A percentile compares a stretch with the other conserved stretches of the same genome.
phyloP scores from a whole-genome alignment of 1,284 basidiomycete species.

The Marasmius sp. region DNA sequence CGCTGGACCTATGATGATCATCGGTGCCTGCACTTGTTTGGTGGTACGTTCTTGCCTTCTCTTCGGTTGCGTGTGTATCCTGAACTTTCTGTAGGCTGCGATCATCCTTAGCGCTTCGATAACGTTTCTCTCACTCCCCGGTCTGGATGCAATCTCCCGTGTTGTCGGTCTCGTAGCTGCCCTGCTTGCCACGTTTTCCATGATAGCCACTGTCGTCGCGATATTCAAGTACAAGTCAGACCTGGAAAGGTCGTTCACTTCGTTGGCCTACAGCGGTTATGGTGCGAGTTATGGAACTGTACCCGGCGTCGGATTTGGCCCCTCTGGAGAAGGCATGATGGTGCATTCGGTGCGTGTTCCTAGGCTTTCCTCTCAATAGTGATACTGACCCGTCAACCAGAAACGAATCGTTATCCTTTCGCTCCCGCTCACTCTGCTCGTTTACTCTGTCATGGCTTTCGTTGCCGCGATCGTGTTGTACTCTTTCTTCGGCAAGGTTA shows the following conservation, averaged over 20 bases:
- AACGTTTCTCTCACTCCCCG: constrained; percentile 74
- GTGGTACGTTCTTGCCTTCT: constrained; percentile 40
- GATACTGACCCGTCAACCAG: constrained; percentile 32
- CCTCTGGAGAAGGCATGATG: constrained; percentile 56
- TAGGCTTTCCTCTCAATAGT: background rate
- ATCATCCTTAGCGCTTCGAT: constrained; percentile 75
- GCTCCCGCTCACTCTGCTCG: constrained; percentile 70
- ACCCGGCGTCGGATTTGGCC: constrained; percentile 24
- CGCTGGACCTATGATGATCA: constrained; percentile 56
- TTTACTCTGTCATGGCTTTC: constrained; percentile 67
- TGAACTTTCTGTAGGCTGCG: constrained; percentile 52
- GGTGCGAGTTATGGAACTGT: background rate
- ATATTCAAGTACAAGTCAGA: constrained; percentile 68
- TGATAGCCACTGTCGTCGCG: constrained; percentile 64
- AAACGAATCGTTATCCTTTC: constrained; percentile 63
- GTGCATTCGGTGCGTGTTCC: constrained; percentile 50
- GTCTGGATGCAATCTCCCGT: constrained; percentile 60
- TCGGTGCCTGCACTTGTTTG: constrained; percentile 66
- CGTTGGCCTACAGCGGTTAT: constrained; percentile 16
- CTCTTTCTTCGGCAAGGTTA: constrained; percentile 53
- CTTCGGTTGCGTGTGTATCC: background rate
- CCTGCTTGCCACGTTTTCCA: constrained; percentile 63
- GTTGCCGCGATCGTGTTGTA: constrained; percentile 64
- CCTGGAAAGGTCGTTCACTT: constrained; percentile 37
- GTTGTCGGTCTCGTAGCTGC: constrained; percentile 65